phyloP scores from a whole-genome alignment of 2,329 filamentous ascomycete species.

The Fusarium tjaetaba region DNA sequence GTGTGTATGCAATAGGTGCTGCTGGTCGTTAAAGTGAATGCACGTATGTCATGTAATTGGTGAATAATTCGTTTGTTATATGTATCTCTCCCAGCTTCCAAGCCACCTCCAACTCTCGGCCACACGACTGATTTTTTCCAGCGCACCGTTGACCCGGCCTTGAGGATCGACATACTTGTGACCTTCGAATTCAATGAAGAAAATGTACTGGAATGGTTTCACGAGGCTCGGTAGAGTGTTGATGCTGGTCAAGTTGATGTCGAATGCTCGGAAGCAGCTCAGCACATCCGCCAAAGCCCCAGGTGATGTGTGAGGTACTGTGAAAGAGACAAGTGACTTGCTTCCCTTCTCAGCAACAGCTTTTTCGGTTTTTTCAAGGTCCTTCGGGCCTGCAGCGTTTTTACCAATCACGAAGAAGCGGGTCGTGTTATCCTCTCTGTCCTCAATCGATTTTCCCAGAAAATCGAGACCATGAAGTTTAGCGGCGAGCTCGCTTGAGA shows the following conservation, averaged over 20 bases:
- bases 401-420: constrained; percentile 75
- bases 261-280: constrained; percentile 76
- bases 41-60: constrained; percentile 3
- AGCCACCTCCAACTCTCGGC: constrained; percentile 74
- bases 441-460: constrained; percentile 76
- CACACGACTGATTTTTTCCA: constrained; percentile 66
- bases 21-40: constrained; percentile 7
- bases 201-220: constrained; percentile 88
- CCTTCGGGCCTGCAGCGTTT: constrained; percentile 41
- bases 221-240: constrained; percentile 83
- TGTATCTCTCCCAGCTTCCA: constrained; percentile 69
- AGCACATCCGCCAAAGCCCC: constrained; percentile 87
- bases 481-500: constrained; percentile 80
- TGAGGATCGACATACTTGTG: constrained; percentile 61
- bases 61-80: constrained; percentile 32
- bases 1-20: constrained; percentile 9
- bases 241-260: constrained; percentile 89
- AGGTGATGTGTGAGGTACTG: constrained; percentile 77
- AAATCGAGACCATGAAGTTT: constrained; percentile 73
- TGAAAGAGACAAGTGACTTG: constrained; percentile 87
- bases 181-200: constrained; percentile 90
- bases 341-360: constrained; percentile 46
- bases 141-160: constrained; percentile 67
- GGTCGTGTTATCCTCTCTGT: constrained; percentile 79
- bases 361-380: constrained; percentile 43